Conservation (phyloP, 2,329 filamentous ascomycete species). For the Cyclaneusma minus region DNA sequence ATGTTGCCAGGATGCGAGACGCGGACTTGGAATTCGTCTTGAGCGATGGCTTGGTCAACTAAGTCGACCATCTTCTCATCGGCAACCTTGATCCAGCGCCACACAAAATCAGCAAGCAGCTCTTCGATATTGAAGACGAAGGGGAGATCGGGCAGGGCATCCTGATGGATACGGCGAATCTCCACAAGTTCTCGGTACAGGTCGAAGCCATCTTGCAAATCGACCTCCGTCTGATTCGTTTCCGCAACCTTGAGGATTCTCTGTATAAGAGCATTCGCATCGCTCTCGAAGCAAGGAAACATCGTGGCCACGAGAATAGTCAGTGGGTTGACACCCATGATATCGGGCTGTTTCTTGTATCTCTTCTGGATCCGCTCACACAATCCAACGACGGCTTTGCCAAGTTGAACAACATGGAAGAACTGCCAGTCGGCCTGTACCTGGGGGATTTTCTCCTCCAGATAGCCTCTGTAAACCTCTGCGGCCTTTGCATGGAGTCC, state of each 20-base stretch:
- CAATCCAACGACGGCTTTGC: conserved; percentile 70
- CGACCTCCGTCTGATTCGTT: conserved; percentile 57
- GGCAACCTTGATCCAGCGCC: conserved; percentile 79
- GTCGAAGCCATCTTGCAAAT: conserved; percentile 85
- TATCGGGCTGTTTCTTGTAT: conserved; percentile 73
- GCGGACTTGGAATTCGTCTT: conserved; percentile 72
- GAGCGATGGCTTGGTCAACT: conserved; percentile 80
- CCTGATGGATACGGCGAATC: conserved; percentile 65
- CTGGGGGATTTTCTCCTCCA: conserved; percentile 67
- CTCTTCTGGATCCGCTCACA: conserved; percentile 84
- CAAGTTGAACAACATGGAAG: conserved; percentile 76
- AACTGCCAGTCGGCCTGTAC: conserved; percentile 79
- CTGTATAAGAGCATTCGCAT: conserved; percentile 71
- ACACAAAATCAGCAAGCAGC: conserved; percentile 80
- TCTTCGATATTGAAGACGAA: conserved; percentile 85
- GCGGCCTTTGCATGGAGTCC: conserved; percentile 60
- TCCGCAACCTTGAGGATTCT: conserved; percentile 63
- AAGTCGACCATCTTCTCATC: conserved; percentile 68
- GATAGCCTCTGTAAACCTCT: conserved; percentile 63
- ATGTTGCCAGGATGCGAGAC: conserved; percentile 45
- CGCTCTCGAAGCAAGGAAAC: conserved; percentile 79
- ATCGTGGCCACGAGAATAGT: conserved; percentile 68
- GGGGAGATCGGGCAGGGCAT: conserved; percentile 53
- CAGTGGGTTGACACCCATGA: conserved; percentile 56
- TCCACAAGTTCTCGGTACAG: conserved; percentile 79